Percentiles rank a stretch among this genome's conserved stretches.
Conservation (phyloP, 2,329 filamentous ascomycete species). For the Pestalotiopsis sp. region DNA sequence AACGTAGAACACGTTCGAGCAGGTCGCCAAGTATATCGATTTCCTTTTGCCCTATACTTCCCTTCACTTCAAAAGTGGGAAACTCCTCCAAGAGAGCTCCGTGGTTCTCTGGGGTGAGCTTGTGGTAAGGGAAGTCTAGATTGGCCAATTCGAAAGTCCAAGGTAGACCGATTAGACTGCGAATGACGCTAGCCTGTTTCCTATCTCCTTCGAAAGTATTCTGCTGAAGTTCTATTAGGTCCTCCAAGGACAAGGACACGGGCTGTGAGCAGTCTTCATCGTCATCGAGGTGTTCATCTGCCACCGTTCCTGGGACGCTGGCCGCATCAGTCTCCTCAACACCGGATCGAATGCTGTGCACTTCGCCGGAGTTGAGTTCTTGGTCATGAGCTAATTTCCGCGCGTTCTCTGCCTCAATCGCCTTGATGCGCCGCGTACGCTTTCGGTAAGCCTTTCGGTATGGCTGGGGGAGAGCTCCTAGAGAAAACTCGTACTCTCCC, state of each 20-base stretch:
- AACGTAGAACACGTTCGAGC: constrained; percentile 4
- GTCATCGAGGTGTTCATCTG: background rate
- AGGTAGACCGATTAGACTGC: background rate
- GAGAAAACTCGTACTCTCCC: background rate
- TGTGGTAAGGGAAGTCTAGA: background rate
- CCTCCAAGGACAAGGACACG: background rate
- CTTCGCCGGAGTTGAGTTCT: too few species aligned
- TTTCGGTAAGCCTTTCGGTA: background rate
- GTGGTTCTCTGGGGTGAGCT: background rate
- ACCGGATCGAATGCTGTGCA: too few species aligned
- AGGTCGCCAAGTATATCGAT: constrained; percentile 9
- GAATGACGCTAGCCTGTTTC: background rate
- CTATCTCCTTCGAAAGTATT: background rate
- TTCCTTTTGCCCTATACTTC: background rate
- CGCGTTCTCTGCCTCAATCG: background rate
- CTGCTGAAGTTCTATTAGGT: background rate
- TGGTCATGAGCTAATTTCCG: too few species aligned
- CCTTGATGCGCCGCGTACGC: background rate
- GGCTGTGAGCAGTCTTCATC: background rate
- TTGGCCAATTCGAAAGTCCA: background rate
- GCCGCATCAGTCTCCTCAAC: background rate
- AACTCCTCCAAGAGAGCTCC: background rate
- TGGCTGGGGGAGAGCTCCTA: constrained; percentile 5
- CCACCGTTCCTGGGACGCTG: background rate
- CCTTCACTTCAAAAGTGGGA: background rate